Evolutionary conservation across 2,329 filamentous ascomycete genomes (phyloP).

Genomic region (Trichophyton schoenleinii): DNA sequence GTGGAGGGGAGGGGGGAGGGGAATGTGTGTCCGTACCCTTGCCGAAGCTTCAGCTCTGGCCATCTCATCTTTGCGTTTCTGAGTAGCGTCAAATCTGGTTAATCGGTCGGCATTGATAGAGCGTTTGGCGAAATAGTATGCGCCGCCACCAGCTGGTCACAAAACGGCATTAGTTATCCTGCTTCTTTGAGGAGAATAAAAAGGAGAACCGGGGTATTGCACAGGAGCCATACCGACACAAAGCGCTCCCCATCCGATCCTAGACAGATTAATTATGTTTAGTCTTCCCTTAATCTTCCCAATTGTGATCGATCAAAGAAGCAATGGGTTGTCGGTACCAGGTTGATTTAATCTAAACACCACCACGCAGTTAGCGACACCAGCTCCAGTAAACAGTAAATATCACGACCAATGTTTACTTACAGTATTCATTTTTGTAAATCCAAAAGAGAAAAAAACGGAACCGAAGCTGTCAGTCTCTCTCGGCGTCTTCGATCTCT

Average conservation of each 20-base stretch:
- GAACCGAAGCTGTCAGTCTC: neutral
- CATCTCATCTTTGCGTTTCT: slow-evolving; percentile 21
- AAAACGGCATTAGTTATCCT: slow-evolving; percentile 10
- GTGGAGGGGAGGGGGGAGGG: neutral
- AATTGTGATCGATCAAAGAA: neutral
- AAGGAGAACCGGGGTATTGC: neutral
- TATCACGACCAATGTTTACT: slow-evolving; percentile 14
- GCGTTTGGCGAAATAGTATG: slow-evolving; percentile 92
- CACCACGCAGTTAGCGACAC: neutral
- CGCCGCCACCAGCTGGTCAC: slow-evolving; percentile 62
- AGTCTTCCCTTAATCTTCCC: neutral
- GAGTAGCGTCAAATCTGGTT: slow-evolving; percentile 51
- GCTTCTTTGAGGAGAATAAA: neutral
- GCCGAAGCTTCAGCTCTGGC: slow-evolving; percentile 10
- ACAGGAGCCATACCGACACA: slow-evolving; percentile 54
- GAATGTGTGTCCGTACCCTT: neutral
- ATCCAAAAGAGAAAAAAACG: neutral
- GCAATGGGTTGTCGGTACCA: slow-evolving; percentile 33
- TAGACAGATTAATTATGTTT: slow-evolving; percentile 25
- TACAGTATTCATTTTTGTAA: slow-evolving; percentile 40
- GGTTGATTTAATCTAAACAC: slow-evolving; percentile 43
- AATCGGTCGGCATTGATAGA: slow-evolving; percentile 84
- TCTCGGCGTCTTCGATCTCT: neutral
- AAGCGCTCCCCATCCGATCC: slow-evolving; percentile 84
- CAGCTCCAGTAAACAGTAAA: neutral